Evolutionary conservation across 768 basidiomycete species (phyloP), one percentile per base, ranked within the genome.

Genomic region (Wakefieldia striispora): DNA sequence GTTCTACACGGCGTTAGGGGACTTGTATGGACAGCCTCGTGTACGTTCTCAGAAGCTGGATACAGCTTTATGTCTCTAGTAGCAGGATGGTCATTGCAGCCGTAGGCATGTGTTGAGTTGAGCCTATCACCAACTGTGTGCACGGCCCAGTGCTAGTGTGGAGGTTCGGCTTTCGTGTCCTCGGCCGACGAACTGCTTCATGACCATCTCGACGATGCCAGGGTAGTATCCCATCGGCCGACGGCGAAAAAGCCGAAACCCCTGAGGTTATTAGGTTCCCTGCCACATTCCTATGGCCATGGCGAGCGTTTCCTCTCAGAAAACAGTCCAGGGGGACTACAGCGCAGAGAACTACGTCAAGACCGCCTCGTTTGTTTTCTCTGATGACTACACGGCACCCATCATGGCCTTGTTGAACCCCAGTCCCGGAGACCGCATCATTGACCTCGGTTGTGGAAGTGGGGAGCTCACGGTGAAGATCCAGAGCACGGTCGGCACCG

Each of bases 401-500:
- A 74, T 92, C 19, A 64, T 90, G 12, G 72, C 74, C 3, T 71
- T 88, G 24, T 74, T 93, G 11, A 66, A 77, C n/a, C 75, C 88
- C 0, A 55, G 77, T 53, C 75, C 79, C 0, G 89, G 89, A 1
- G 85, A 91, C 56, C 73, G 73, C 42, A 83, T 92, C 39, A 70
- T 87, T 50, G 89, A 91, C 58, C 67, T 91, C 38, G 91, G 91
- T 3, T 93, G 91, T 60, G 91, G 92, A 16, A 90, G 83, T 39
- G 91, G 90, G 0, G 86, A 93, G 55, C 69, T 93, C 13, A 89
- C 87, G 0, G 54, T 77, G 41, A 68, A 76, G 47, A 72, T 95
- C 26, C 72, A 78, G 40, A 62, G 74, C 12, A 57, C 75, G 14
- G 86, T 93, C 6, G 72, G 55, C 20, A 36, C 55, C 38, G 74